Conservation (phyloP, 306 rosid species). For the Dalbergia cultrata region DNA sequence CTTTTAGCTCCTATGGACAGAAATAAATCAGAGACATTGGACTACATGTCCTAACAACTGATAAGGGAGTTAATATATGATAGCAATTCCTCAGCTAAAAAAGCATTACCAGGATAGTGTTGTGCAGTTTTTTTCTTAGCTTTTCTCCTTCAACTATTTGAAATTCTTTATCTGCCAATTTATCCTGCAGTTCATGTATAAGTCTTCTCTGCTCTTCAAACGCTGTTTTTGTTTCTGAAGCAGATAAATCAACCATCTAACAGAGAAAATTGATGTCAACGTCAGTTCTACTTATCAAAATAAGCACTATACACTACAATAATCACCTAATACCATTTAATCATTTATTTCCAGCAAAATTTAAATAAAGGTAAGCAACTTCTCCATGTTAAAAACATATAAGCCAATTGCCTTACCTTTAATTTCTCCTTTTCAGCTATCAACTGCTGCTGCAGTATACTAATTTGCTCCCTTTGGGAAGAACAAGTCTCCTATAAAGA, state of each 20-base stretch:
- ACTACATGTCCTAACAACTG: background rate
- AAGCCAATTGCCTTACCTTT: constrained; percentile 58
- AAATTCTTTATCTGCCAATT: constrained; percentile 70
- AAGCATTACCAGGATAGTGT: constrained; percentile 78
- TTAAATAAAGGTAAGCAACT: background rate
- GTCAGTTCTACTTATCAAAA: constrained; percentile 25
- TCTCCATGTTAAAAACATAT: constrained; percentile 14
- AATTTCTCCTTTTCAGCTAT: constrained; percentile 71
- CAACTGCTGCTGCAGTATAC: constrained; percentile 60
- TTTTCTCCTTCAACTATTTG: constrained; percentile 84
- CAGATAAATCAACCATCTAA: constrained; percentile 75
- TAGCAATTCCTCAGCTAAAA: background rate
- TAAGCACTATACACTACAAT: constrained; percentile 1
- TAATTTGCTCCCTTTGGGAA: constrained; percentile 75
- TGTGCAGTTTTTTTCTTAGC: constrained; percentile 82
- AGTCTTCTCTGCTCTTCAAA: constrained; percentile 72
- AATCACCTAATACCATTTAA: constrained; percentile 4
- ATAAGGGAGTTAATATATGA: background rate
- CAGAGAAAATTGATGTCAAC: background rate
- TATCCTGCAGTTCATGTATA: constrained; percentile 64
- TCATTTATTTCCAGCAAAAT: background rate
- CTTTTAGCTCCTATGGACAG: constrained; percentile 79
- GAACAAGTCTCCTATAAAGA: constrained; percentile 74
- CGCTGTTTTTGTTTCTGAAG: constrained; percentile 62
- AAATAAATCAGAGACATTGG: constrained; percentile 30